phyloP scores from a whole-genome alignment of 139 green algal species.

The Chlamydomonas sp. region DNA sequence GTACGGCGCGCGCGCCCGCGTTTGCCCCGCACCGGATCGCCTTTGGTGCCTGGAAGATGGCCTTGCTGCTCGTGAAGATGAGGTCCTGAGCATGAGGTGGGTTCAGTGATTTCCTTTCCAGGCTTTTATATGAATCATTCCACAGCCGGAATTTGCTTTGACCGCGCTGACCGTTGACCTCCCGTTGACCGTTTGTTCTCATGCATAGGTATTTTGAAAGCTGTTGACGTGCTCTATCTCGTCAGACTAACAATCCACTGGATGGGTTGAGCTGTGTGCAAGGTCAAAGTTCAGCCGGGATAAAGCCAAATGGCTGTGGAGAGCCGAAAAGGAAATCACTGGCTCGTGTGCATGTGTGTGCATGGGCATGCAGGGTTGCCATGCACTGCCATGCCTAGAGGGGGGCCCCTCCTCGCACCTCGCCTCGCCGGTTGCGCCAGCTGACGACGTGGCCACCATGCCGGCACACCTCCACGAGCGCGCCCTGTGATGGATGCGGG shows the following conservation, averaged over 20 bases:
- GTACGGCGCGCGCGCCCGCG: background rate
- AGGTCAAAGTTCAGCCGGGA: too few species aligned
- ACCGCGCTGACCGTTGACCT: too few species aligned
- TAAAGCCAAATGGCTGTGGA: background rate
- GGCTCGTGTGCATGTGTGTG: too few species aligned
- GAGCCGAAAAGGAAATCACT: background rate
- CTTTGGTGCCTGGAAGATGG: conserved; percentile 76
- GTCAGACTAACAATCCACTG: background rate
- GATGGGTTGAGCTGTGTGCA: too few species aligned
- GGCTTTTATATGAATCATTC: too few species aligned
- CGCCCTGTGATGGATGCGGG: too few species aligned
- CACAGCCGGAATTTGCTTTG: too few species aligned
- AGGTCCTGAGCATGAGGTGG: conserved; percentile 44
- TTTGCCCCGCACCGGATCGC: conserved; percentile 59
- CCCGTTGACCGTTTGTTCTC: too few species aligned
- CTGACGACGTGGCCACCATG: conserved; percentile 23
- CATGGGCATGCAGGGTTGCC: background rate
- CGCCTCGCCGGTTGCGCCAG: conserved; percentile 17
- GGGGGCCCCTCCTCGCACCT: conserved; percentile 7
- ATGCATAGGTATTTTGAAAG: too few species aligned
- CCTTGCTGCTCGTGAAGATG: conserved; percentile 70
- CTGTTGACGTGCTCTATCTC: background rate
- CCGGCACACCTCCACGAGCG: conserved; percentile 11
- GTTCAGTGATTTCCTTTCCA: background rate
- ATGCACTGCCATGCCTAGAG: background rate